Conservation (phyloP, 2,329 filamentous ascomycete genomes). For the Phialophora chinensis region DNA sequence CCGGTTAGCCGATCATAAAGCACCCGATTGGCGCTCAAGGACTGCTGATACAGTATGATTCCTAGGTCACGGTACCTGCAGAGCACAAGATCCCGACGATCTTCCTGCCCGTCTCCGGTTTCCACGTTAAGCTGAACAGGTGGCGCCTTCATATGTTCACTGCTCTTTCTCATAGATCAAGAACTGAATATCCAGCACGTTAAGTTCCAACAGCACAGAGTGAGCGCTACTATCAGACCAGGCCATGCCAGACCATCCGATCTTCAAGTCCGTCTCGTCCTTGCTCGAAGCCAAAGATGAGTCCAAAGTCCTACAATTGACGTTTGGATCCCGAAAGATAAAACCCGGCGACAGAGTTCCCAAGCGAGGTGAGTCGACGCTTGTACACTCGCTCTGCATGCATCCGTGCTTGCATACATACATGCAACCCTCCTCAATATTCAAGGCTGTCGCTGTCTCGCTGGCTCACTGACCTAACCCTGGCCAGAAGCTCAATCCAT, state of each 20-base stretch:
- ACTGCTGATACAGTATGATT: constrained; percentile 3
- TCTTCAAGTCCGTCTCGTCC: constrained; percentile 6
- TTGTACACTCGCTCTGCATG: background rate
- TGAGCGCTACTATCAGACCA: background rate
- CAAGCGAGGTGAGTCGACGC: constrained; percentile 18
- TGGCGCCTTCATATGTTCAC: background rate
- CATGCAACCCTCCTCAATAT: background rate
- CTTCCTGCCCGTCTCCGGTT: background rate
- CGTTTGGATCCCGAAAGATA: constrained; percentile 1
- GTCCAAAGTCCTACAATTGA: constrained; percentile 2
- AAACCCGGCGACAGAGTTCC: constrained; percentile 20
- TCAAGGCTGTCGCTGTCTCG: background rate
- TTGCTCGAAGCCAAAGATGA: constrained; percentile 13
- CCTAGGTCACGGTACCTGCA: background rate
- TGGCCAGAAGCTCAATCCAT: constrained; percentile 5
- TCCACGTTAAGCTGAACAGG: background rate
- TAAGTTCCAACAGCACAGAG: background rate
- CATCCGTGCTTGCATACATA: constrained; percentile 9
- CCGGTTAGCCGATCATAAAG: background rate
- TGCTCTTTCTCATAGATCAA: background rate
- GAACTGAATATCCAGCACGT: background rate
- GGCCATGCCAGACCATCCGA: constrained; percentile 12
- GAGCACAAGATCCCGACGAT: background rate
- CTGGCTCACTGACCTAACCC: background rate
- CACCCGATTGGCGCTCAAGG: background rate